These are phyloP conservation scores for Zygosaccharomyces rouxii DNA, from an alignment of 805 yeast species.

Conservation along the genomic window DNA sequence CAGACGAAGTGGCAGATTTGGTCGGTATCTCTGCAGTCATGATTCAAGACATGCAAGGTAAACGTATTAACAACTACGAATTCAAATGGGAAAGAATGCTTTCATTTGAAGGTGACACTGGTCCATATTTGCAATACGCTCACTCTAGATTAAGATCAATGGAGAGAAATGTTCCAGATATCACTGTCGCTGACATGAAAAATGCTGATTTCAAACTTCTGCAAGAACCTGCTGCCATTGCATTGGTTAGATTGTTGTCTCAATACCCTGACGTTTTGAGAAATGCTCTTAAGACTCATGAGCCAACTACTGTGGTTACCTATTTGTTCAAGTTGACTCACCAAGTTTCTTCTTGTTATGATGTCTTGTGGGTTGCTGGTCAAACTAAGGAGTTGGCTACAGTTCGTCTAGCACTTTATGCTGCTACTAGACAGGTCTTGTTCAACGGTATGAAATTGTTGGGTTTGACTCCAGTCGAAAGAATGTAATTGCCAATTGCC, in stretches of 20 bases:
- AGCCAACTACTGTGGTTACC: slow-evolving; percentile 92
- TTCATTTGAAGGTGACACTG: slow-evolving; percentile 98
- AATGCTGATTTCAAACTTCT: slow-evolving; percentile 57
- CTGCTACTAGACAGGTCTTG: slow-evolving; percentile 84
- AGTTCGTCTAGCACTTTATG: slow-evolving; percentile 89
- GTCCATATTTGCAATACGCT: slow-evolving; percentile 97
- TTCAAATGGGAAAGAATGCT: slow-evolving; percentile 98
- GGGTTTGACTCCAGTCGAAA: slow-evolving; percentile 96
- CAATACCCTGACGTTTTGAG: slow-evolving; percentile 89
- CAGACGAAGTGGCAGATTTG: slow-evolving; percentile 90
- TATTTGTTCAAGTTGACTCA: slow-evolving; percentile 89
- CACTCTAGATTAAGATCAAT: slow-evolving; percentile 95
- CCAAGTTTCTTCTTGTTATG: slow-evolving; percentile 93
- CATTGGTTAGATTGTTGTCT: slow-evolving; percentile 70
- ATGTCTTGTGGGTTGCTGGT: slow-evolving; percentile 94
- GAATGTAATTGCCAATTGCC: slow-evolving; percentile 85
- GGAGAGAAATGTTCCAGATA: slow-evolving; percentile 68
- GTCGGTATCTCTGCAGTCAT: slow-evolving; percentile 96
- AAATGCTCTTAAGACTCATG: slow-evolving; percentile 77
- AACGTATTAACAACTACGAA: slow-evolving; percentile 92
- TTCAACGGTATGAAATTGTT: slow-evolving; percentile 83
- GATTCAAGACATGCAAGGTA: slow-evolving; percentile 98
- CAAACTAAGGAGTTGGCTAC: slow-evolving; percentile 80
- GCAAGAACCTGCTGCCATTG: slow-evolving; percentile 65
- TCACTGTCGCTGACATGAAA: slow-evolving; percentile 41